Conservation (phyloP, 176 grass and related monocot genomes). For the Aegilops sharonensis region DNA sequence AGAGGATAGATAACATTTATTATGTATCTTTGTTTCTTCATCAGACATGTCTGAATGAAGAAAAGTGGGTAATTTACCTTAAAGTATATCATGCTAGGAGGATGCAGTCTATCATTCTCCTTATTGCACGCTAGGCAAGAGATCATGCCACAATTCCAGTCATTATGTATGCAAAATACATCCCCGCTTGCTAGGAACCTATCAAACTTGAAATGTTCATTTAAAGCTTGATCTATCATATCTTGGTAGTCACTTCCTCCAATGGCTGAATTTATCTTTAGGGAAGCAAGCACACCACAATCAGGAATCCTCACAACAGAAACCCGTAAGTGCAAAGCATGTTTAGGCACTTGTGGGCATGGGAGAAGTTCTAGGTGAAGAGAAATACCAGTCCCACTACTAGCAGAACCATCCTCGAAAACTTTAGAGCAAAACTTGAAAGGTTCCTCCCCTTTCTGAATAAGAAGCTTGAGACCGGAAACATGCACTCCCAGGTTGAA, state of each 20-base stretch:
- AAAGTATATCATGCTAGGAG: constrained; percentile 59
- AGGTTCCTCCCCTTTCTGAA: constrained; percentile 46
- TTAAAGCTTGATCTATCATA: constrained; percentile 76
- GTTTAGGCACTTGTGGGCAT: constrained; percentile 64
- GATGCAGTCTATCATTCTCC: constrained; percentile 37
- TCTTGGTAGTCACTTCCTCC: constrained; percentile 75
- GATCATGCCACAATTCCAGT: constrained; percentile 65
- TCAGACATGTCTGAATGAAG: not conserved
- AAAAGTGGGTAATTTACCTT: constrained; percentile 47
- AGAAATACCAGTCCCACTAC: constrained; percentile 28
- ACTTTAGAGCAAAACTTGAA: constrained; percentile 54
- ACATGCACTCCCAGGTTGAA: constrained; percentile 90
- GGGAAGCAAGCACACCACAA: constrained; percentile 81
- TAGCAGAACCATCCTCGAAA: constrained; percentile 8
- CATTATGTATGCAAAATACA: constrained; percentile 68
- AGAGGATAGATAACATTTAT: not conserved
- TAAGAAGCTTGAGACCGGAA: constrained; percentile 69
- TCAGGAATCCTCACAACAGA: constrained; percentile 90
- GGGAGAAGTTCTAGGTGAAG: constrained; percentile 68
- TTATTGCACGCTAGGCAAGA: constrained; percentile 65
- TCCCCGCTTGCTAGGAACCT: constrained; percentile 79
- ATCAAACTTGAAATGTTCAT: constrained; percentile 80
- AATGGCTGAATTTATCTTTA: constrained; percentile 57
- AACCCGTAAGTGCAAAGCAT: constrained; percentile 79
- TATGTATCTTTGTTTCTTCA: not conserved